Evolutionary conservation across 148 eudicot genomes (phyloP).

Genomic region (Tetragonia tetragonoides): DNA sequence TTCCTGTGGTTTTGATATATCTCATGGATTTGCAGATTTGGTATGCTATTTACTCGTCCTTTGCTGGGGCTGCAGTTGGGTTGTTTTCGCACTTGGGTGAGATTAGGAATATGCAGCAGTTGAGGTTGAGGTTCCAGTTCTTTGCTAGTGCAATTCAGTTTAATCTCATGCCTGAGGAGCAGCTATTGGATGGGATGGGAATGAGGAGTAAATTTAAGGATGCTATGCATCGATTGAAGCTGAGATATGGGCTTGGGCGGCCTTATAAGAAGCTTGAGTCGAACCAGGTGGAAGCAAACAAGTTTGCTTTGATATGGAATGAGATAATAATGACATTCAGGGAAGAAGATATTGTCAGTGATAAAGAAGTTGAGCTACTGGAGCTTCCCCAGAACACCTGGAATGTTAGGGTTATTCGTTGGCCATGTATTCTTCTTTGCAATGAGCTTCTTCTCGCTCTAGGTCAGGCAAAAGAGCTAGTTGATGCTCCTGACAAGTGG

Average conservation of each 20-base stretch:
- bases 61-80: constrained; percentile 82
- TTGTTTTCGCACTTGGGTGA: constrained; percentile 86
- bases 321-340: constrained; percentile 75
- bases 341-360: constrained; percentile 83
- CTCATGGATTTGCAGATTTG: constrained; percentile 94
- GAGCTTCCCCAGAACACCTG: constrained; percentile 90
- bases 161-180: constrained; percentile 96
- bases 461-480: constrained; percentile 88
- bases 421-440: constrained; percentile 91
- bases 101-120: constrained; percentile 82
- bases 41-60: constrained; percentile 83
- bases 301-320: constrained; percentile 91
- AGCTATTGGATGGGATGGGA: constrained; percentile 62
- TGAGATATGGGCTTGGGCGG: constrained; percentile 84
- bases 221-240: constrained; percentile 65
- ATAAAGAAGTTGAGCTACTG: constrained; percentile 74
- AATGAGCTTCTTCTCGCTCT: constrained; percentile 90
- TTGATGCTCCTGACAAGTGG: constrained; percentile 87
- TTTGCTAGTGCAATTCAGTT: constrained; percentile 95
- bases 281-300: constrained; percentile 88
- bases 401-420: constrained; percentile 80
- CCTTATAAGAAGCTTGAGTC: constrained; percentile 85
- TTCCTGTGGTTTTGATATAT: constrained; percentile 81
- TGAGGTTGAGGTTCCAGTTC: constrained; percentile 90
- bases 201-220: constrained; percentile 64